These are phyloP conservation scores for Boletus eberwhitei DNA, from an alignment of 768 basidiomycete genomes.

Conservation along the genomic window DNA sequence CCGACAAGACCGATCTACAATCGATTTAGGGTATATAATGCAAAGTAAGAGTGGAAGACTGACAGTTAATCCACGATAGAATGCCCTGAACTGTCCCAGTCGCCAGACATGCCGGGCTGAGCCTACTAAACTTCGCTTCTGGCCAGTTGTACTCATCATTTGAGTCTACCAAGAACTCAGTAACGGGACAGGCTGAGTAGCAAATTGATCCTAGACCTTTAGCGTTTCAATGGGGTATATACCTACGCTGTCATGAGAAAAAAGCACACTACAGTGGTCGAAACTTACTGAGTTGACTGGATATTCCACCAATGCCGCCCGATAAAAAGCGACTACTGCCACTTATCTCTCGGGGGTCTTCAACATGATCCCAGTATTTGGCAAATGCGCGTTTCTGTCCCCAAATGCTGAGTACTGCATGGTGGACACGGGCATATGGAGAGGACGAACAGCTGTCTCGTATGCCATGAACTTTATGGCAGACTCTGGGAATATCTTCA, in stretches of 20 bases:
- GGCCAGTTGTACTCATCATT: slow-evolving; percentile 88
- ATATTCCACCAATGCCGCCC: slow-evolving; percentile 94
- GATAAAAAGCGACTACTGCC: slow-evolving; percentile 91
- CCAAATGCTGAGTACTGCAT: slow-evolving; percentile 16
- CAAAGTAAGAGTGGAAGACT: slow-evolving; percentile 33
- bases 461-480: slow-evolving; percentile 98
- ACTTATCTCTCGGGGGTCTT: slow-evolving; percentile 85
- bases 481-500: slow-evolving; percentile 96
- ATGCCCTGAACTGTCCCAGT: slow-evolving; percentile 76
- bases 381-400: slow-evolving; percentile 91
- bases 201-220: slow-evolving; percentile 51
- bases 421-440: slow-evolving; percentile 11
- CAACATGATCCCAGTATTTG: slow-evolving; percentile 84
- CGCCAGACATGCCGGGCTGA: slow-evolving; percentile 75
- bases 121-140: slow-evolving; percentile 52
- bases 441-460: slow-evolving; percentile 76
- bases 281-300: slow-evolving; percentile 81
- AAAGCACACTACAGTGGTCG: slow-evolving; percentile 2
- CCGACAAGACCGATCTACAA: slow-evolving; percentile 87
- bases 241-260: slow-evolving; percentile 44
- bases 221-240: slow-evolving; percentile 97
- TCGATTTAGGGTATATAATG: slow-evolving; percentile 12
- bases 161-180: slow-evolving; percentile 56
- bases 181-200: not conserved
- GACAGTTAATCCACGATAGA: slow-evolving; percentile 88